phyloP scores from a whole-genome alignment of 257 asterid species.

The Solanum lycopersicoides region DNA sequence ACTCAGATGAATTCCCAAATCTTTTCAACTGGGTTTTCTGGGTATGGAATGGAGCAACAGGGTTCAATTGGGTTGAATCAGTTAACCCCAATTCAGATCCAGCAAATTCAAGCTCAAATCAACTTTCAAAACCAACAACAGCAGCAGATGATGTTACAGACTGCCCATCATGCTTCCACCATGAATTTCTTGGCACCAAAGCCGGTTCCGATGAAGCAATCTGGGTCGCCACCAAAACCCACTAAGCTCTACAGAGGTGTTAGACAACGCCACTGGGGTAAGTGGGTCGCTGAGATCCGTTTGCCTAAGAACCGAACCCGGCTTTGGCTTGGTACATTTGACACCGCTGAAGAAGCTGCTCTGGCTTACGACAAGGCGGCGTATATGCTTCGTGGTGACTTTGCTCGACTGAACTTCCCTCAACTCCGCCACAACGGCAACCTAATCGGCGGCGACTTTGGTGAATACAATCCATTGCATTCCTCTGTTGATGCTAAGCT shows the following conservation, averaged over 20 bases:
- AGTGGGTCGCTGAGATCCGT: conserved; percentile 98
- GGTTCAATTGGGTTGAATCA: conserved; percentile 37
- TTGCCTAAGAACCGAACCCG: conserved; percentile 85
- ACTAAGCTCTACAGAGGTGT: conserved; percentile 88
- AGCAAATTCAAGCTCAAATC: conserved; percentile 45
- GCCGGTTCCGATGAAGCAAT: conserved; percentile 55
- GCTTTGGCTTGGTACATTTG: conserved; percentile 93
- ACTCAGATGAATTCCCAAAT: neutral
- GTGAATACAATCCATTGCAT: conserved; percentile 79
- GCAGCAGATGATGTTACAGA: conserved; percentile 13
- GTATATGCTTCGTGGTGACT: conserved; percentile 80
- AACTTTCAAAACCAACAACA: conserved; percentile 17
- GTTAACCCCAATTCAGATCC: conserved; percentile 34
- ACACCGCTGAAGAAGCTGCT: conserved; percentile 96
- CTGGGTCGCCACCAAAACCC: conserved; percentile 65
- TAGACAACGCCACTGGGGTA: conserved; percentile 99
- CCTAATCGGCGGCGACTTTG: conserved; percentile 59
- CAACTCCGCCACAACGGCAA: conserved; percentile 77
- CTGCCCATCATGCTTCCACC: neutral
- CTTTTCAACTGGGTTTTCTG: neutral
- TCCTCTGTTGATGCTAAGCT: conserved; percentile 86
- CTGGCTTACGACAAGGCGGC: conserved; percentile 96
- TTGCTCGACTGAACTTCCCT: conserved; percentile 78
- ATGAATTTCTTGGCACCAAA: conserved; percentile 31
- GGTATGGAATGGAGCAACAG: conserved; percentile 20